Conservation (phyloP, 2,329 filamentous ascomycete species). For the Calonectria leucothoes region DNA sequence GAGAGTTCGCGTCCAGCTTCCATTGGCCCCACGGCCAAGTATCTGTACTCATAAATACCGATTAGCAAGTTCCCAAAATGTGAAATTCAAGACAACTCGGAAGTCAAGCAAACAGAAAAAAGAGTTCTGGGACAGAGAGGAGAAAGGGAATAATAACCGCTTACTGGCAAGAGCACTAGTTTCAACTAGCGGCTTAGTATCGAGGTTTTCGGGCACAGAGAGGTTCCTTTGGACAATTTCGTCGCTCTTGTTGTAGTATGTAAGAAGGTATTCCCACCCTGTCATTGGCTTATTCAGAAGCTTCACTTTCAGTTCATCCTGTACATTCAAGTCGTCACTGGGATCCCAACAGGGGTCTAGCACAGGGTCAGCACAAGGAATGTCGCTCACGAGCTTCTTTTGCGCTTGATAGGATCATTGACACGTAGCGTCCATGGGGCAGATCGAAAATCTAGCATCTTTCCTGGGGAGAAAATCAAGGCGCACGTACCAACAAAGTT, state of each 20-base stretch:
- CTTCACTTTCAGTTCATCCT: neutral
- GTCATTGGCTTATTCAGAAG: neutral
- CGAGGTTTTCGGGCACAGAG: neutral
- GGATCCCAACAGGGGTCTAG: neutral
- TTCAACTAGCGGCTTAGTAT: constrained; percentile 3
- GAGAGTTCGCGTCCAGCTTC: neutral
- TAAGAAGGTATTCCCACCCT: constrained; percentile 2
- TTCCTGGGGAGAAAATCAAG: neutral
- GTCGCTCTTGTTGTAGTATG: neutral
- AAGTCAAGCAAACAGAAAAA: neutral
- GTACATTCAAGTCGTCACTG: neutral
- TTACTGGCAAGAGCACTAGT: constrained; percentile 5
- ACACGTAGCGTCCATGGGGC: neutral
- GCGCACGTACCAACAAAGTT: neutral
- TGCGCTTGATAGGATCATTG: neutral
- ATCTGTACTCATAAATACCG: neutral
- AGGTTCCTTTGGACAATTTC: neutral
- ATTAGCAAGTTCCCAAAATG: neutral
- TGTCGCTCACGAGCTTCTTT: neutral
- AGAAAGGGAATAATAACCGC: neutral
- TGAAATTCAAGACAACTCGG: neutral
- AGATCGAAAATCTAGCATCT: neutral
- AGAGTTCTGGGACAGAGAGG: neutral
- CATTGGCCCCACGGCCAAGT: constrained; percentile 19
- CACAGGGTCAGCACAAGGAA: neutral